phyloP scores from a whole-genome alignment of 2,329 filamentous ascomycete species.

The Aspergillus intermedius region DNA sequence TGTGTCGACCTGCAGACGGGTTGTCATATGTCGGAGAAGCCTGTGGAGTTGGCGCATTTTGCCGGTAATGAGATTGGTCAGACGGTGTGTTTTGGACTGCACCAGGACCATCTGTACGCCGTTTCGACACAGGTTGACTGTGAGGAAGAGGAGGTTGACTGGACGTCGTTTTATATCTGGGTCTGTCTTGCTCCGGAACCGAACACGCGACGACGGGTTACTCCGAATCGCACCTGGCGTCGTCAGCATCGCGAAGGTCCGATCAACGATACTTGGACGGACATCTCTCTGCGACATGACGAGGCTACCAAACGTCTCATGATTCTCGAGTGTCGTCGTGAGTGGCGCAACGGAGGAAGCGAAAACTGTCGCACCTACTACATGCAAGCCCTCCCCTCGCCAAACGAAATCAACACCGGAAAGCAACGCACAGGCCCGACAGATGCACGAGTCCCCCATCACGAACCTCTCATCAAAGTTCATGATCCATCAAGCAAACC shows the following conservation, averaged over 20 bases:
- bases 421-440: conserved; percentile 9
- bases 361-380: conserved; percentile 62
- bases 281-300: conserved; percentile 56
- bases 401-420: conserved; percentile 17
- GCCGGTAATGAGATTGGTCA: conserved; percentile 60
- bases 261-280: conserved; percentile 68
- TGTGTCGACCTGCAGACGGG: conserved; percentile 44
- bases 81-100: conserved; percentile 65
- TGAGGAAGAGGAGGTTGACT: conserved; percentile 58
- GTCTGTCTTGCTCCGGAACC: conserved; percentile 53
- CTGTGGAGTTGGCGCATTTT: conserved; percentile 51
- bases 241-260: conserved; percentile 63
- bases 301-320: conserved; percentile 53
- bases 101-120: conserved; percentile 60
- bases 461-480: conserved; percentile 25
- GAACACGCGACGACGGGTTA: conserved; percentile 30
- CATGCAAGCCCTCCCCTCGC: conserved; percentile 36
- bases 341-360: conserved; percentile 56
- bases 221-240: conserved; percentile 55
- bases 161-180: conserved; percentile 64
- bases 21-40: conserved; percentile 38
- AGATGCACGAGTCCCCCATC: conserved; percentile 13
- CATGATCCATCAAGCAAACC: conserved; percentile 20
- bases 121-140: conserved; percentile 60
- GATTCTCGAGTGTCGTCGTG: conserved; percentile 62